phyloP scores from a whole-genome alignment of 306 rosid genomes.

The Betula pendula region DNA sequence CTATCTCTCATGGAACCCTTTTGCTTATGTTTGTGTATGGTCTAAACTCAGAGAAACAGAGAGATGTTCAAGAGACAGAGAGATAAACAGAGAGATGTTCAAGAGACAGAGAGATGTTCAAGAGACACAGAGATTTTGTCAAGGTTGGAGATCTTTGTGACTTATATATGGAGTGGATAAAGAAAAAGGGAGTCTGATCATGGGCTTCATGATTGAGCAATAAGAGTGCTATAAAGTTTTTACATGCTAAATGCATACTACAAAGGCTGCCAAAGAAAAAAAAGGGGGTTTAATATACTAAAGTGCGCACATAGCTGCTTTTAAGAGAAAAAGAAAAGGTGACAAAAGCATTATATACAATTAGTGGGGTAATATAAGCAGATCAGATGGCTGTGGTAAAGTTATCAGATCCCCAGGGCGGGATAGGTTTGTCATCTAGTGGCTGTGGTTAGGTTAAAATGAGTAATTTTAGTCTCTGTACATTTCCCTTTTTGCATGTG shows the following conservation, averaged over 20 bases:
- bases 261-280: slow-evolving; percentile 30
- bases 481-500: slow-evolving; percentile 25
- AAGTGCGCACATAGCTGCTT: slow-evolving; percentile 27
- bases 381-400: slow-evolving; percentile 8
- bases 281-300: background rate
- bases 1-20: slow-evolving; percentile 7
- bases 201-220: slow-evolving; percentile 46
- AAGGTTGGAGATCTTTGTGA: background rate
- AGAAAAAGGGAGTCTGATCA: too few relatives aligned
- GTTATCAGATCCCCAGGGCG: slow-evolving; percentile 7
- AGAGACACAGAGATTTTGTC: background rate
- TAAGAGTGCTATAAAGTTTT: slow-evolving; percentile 21
- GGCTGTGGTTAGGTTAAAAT: background rate
- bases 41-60: slow-evolving; percentile 1
- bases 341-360: background rate
- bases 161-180: background rate
- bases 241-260: background rate
- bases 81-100: background rate
- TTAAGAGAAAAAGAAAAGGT: background rate
- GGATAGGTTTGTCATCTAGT: slow-evolving; percentile 13
- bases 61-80: background rate
- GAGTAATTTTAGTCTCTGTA: background rate
- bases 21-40: background rate
- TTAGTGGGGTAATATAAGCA: background rate
- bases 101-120: slow-evolving; percentile 8